These are phyloP conservation scores for Platanthera zijinensis DNA, from an alignment of 106 monocot genomes.

Conservation along the genomic window DNA sequence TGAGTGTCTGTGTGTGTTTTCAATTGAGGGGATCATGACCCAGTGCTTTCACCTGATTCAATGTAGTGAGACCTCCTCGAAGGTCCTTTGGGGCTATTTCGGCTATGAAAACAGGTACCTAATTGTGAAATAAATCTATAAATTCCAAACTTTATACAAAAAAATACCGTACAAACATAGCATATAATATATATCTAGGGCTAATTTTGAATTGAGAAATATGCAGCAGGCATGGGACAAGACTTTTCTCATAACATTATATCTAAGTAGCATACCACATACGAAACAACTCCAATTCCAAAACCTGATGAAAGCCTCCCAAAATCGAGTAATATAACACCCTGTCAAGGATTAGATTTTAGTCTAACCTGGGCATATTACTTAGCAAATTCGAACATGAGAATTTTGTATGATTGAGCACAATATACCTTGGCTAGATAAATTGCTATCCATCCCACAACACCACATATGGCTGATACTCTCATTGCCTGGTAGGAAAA, in stretches of 20 bases:
- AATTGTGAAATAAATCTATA: neutral
- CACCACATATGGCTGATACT: neutral
- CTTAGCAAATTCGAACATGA: neutral
- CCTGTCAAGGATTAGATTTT: neutral
- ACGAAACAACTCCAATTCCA: conserved; percentile 47
- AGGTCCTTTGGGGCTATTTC: conserved; percentile 77
- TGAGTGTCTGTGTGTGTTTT: neutral
- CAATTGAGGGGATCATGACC: neutral
- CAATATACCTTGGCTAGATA: conserved; percentile 4
- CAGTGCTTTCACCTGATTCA: conserved; percentile 47
- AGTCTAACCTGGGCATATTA: neutral
- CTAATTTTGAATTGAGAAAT: neutral
- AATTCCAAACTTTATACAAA: neutral
- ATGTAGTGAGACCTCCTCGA: conserved; percentile 52
- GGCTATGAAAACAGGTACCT: conserved; percentile 79
- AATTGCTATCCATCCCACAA: conserved; percentile 5
- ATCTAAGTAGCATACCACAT: conserved; percentile 27
- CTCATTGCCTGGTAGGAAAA: conserved; percentile 5
- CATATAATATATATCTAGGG: neutral
- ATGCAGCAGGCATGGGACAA: neutral
- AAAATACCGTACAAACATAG: neutral
- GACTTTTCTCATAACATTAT: neutral
- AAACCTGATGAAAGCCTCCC: conserved; percentile 34
- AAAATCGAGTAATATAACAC: conserved; percentile 17
- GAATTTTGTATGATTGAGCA: neutral